Base-by-base conservation (phyloP, 2,329 filamentous ascomycete species). In the Parafenestella ontariensis region DNA sequence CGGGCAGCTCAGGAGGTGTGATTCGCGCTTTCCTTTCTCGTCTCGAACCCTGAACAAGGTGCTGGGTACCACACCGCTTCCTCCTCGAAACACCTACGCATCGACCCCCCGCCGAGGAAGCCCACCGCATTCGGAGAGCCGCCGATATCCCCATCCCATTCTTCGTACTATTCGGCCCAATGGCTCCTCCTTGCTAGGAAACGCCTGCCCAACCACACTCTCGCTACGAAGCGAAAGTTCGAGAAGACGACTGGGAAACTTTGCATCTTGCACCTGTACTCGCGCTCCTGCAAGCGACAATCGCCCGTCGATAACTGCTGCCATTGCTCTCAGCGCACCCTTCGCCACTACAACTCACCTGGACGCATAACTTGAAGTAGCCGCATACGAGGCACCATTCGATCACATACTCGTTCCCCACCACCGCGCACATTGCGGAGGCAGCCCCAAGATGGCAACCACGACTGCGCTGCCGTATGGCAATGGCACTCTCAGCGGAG, bases 51-150 rank as follows among this genome's bases (percentile, higher is more conserved):
- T 63, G 61, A 63, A 63, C 47, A 54, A 61, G 54, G 52, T 64
- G 54, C 56, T 59, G 56, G 54, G 54, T 33, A 58, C 56, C 68
- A 70, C 69, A 71, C 69, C 69, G 66, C 69, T 64, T 54, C 58
- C 60, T 55, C 65, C 57, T 62, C 62, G 57, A 66, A 63, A 62
- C 59, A 61, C 52, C 59, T 61, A 59, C 61, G 57, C 37, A 60
- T 47, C n/a, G 47, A 46, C 46, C 52, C 62, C 59, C 61, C 65
- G 58, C 63, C 50, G 48, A 52, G 31, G 31, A 34, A 34, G 31
- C 31, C 31, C 31, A 5, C 52, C 46, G 36, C 57, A 52, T 46
- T 31, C 39, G 42, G 54, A 44, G 40, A 49, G 49, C 46, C 46
- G 33, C 20, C 49, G 23, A 48, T 33, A 47, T 18, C 39, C 47